Evolutionary conservation across 2,329 filamentous ascomycete genomes (phyloP).

Genomic region (Talaromyces sp.): DNA sequence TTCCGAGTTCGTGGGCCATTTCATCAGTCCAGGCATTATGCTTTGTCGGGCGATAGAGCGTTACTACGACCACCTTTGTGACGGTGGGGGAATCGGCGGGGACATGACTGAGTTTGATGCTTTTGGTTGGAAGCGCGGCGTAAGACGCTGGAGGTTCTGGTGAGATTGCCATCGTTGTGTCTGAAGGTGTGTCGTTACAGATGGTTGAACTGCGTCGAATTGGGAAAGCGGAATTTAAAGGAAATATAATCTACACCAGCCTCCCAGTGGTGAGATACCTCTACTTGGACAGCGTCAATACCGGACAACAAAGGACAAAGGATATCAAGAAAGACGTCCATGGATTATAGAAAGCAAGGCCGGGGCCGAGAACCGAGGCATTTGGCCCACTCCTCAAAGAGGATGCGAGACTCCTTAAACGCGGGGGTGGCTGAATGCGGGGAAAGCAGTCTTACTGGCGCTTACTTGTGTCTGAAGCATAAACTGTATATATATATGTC

Average conservation of each 20-base stretch:
- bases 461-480: not conserved
- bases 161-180: not conserved
- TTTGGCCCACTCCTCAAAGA: not conserved
- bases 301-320: not conserved
- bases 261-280: too few relatives aligned
- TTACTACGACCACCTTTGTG: conserved; percentile 61
- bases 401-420: not conserved
- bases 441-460: not conserved
- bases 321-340: too few relatives aligned
- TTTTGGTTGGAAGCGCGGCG: conserved; percentile 13
- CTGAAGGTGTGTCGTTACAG: not conserved
- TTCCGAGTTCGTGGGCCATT: conserved; percentile 61
- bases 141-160: conserved; percentile 13
- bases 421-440: not conserved
- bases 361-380: not conserved
- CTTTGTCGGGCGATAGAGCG: conserved; percentile 61
- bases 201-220: not conserved
- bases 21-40: conserved; percentile 55
- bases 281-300: too few relatives aligned
- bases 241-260: not conserved
- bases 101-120: conserved; percentile 27
- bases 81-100: conserved; percentile 46
- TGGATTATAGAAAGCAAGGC: too few relatives aligned
- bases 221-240: not conserved
- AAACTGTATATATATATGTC: not conserved